Percentiles rank a stretch among this genome's conserved stretches.
Evolutionary conservation across 257 asterid genomes (phyloP).

Genomic region (Solanum pimpinellifolium): DNA sequence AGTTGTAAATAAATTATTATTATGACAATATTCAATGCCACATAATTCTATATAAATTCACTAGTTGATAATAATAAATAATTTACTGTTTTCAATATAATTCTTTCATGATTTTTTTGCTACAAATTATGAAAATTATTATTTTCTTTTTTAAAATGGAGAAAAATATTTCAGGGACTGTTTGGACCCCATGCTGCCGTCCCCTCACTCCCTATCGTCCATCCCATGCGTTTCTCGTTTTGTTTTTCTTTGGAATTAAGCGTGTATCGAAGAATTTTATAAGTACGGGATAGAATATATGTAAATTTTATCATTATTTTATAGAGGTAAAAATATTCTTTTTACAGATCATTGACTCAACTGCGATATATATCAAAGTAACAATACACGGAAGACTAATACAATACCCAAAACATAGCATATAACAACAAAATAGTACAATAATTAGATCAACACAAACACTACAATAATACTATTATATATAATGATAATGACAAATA

Average conservation of each 20-base stretch:
- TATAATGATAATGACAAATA: not conserved
- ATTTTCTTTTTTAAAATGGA: not conserved
- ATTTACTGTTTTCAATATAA: not conserved
- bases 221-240: not conserved
- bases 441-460: too few relatives aligned
- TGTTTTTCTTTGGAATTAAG: not conserved
- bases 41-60: not conserved
- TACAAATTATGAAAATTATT: not conserved
- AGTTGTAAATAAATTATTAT: not conserved
- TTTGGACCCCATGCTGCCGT: not conserved
- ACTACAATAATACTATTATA: not conserved
- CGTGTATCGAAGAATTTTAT: too few relatives aligned
- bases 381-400: not conserved
- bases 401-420: not conserved
- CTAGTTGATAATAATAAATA: too few relatives aligned
- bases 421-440: not conserved
- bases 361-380: not conserved
- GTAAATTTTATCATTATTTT: too few relatives aligned
- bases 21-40: not conserved
- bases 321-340: accelerated
- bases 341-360: not conserved
- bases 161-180: not conserved
- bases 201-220: not conserved
- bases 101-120: too few relatives aligned
- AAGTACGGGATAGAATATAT: not conserved